phyloP scores from a whole-genome alignment of 2,329 filamentous ascomycete genomes.

The Didymella sp. region DNA sequence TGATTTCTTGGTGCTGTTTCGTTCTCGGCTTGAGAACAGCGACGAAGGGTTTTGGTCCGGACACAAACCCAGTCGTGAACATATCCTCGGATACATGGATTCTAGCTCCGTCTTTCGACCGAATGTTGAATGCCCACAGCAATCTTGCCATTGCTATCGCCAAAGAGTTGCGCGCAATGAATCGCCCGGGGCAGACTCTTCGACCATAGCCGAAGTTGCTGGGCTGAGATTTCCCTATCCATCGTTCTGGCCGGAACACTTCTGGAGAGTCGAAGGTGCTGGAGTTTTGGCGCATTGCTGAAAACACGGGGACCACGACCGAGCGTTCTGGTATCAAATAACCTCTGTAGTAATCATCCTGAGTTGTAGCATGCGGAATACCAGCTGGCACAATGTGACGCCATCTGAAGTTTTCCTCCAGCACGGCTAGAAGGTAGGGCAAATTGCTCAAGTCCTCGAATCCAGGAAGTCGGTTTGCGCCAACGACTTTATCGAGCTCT shows the following conservation, averaged over 20 bases:
- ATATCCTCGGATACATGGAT: not conserved
- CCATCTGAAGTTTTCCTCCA: constrained; percentile 44
- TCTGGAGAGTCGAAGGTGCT: constrained; percentile 35
- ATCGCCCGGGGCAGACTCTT: constrained; percentile 23
- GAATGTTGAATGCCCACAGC: constrained; percentile 60
- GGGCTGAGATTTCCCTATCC: constrained; percentile 28
- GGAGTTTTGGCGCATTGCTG: constrained; percentile 38
- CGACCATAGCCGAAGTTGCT: constrained; percentile 58
- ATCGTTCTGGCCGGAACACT: constrained; percentile 48
- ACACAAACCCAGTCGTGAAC: constrained; percentile 34
- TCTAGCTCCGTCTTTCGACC: not conserved
- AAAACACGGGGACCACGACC: constrained; percentile 44
- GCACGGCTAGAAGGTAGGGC: constrained; percentile 37
- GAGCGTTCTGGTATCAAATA: constrained; percentile 55
- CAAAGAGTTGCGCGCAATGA: constrained; percentile 47
- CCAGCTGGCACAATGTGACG: constrained; percentile 50
- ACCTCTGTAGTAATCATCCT: constrained; percentile 58
- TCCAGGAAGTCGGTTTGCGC: constrained; percentile 23
- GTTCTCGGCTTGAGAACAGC: constrained; percentile 30
- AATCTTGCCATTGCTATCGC: constrained; percentile 59
- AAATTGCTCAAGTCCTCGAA: constrained; percentile 34
- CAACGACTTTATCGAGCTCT: constrained; percentile 33
- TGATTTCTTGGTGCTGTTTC: not conserved
- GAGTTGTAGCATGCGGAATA: constrained; percentile 54
- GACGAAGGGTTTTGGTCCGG: constrained; percentile 34